Conservation (phyloP, 352 stramenopile species). For the Globisporangium paroecandrum region DNA sequence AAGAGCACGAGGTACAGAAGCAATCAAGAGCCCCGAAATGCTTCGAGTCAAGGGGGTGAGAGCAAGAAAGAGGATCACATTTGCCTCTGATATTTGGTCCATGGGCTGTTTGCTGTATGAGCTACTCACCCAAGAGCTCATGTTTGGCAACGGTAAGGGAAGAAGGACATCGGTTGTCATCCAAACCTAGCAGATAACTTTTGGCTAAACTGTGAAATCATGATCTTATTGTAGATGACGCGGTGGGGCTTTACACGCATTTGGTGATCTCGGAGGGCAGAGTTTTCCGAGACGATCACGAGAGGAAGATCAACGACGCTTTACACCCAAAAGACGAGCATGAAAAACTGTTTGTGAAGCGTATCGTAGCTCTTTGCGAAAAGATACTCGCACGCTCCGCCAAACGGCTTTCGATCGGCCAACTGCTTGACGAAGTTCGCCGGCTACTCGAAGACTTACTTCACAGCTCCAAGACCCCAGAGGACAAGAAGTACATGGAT, state of each 20-base stretch:
- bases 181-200: neutral
- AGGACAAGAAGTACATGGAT: constrained; percentile 17
- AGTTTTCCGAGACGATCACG: constrained; percentile 43
- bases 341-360: constrained; percentile 29
- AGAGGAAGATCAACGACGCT: constrained; percentile 28
- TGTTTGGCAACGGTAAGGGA: constrained; percentile 55
- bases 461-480: constrained; percentile 21
- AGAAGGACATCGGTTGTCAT: neutral
- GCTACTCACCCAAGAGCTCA: constrained; percentile 55
- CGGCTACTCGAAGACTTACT: constrained; percentile 29
- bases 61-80: constrained; percentile 26
- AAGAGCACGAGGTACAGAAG: constrained; percentile 65
- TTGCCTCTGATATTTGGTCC: constrained; percentile 66
- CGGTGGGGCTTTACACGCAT: constrained; percentile 56
- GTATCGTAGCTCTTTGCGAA: constrained; percentile 25
- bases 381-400: constrained; percentile 32
- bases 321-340: constrained; percentile 29
- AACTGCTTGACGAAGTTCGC: constrained; percentile 19
- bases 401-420: constrained; percentile 23
- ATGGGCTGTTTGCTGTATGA: constrained; percentile 70
- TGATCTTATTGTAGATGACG: constrained; percentile 44
- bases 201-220: neutral
- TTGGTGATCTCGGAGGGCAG: constrained; percentile 30
- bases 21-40: constrained; percentile 78
- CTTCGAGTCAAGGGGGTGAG: constrained; percentile 41